Evolutionary conservation across 176 grass and related monocot genomes (phyloP).

Genomic region (Typha latifolia): DNA sequence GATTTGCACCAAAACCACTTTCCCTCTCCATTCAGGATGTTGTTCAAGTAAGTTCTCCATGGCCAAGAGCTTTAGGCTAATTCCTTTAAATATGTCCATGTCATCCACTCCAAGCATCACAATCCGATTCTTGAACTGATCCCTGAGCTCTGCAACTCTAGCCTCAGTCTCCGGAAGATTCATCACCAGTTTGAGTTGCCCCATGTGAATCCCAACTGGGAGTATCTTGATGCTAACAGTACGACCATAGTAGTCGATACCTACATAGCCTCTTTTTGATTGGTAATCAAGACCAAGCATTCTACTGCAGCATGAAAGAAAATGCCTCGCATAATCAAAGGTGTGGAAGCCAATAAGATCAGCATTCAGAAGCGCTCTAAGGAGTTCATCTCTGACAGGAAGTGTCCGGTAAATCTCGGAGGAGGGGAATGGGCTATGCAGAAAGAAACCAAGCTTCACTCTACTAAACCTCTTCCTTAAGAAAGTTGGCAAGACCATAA

Average conservation of each 20-base stretch:
- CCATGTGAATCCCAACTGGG: conserved; percentile 41
- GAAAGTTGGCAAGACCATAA: conserved; percentile 50
- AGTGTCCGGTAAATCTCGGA: conserved; percentile 46
- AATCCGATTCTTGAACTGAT: conserved; percentile 22
- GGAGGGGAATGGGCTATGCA: conserved; percentile 47
- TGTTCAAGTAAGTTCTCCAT: conserved; percentile 42
- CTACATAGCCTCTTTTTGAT: conserved; percentile 48
- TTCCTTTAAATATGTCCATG: conserved; percentile 65
- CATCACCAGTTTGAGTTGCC: conserved; percentile 30
- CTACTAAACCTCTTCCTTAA: conserved; percentile 43
- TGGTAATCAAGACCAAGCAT: conserved; percentile 40
- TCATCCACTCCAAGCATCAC: conserved; percentile 51
- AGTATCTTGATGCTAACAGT: conserved; percentile 53
- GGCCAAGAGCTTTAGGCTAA: conserved; percentile 51
- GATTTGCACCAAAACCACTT: conserved; percentile 43
- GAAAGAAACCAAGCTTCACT: conserved; percentile 48
- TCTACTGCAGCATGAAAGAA: conserved; percentile 44
- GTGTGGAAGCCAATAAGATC: conserved; percentile 50
- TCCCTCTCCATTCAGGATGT: conserved; percentile 42
- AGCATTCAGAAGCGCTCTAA: conserved; percentile 40
- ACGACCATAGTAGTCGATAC: conserved; percentile 48
- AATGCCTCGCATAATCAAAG: conserved; percentile 47
- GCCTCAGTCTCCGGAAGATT: conserved; percentile 22
- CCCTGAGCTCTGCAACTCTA: conserved; percentile 25
- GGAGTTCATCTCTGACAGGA: conserved; percentile 42